Conservation (phyloP, 2,329 filamentous ascomycete genomes). For the Talaromyces sp. region DNA sequence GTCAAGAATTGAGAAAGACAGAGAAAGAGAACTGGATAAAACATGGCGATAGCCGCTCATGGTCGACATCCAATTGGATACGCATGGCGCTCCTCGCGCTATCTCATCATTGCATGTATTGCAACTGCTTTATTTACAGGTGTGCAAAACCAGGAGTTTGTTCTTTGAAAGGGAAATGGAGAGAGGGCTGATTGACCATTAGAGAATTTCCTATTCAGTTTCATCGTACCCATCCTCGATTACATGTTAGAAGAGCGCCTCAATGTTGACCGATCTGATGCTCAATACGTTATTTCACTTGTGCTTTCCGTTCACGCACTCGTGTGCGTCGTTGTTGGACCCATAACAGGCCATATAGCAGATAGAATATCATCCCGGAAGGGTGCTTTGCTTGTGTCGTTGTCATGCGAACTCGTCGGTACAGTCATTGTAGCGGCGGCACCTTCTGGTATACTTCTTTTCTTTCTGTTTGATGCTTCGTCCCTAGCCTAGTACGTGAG, state of each 20-base stretch:
- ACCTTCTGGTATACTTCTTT: slow-evolving; percentile 20
- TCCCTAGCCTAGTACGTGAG: not conserved
- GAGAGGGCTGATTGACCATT: not conserved
- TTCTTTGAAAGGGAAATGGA: too few species aligned
- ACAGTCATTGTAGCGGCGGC: slow-evolving; percentile 25
- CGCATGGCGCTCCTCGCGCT: slow-evolving; percentile 7
- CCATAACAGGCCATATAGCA: slow-evolving; percentile 23
- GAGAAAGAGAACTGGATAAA: not conserved
- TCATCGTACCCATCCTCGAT: slow-evolving; percentile 29
- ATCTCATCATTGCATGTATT: slow-evolving; percentile 11
- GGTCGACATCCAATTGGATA: not conserved
- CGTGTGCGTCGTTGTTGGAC: slow-evolving; percentile 20
- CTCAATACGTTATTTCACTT: slow-evolving; percentile 23
- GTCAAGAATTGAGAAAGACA: not conserved
- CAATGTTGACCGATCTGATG: slow-evolving; percentile 19
- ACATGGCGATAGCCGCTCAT: not conserved
- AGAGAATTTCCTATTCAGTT: slow-evolving; percentile 28
- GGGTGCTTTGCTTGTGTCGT: slow-evolving; percentile 22
- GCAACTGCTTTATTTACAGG: slow-evolving; percentile 12
- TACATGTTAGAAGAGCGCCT: slow-evolving; percentile 26
- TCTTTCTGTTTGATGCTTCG: not conserved
- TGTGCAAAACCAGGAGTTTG: not conserved
- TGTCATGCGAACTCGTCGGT: slow-evolving; percentile 23
- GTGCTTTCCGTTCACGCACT: slow-evolving; percentile 25
- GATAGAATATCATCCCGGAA: slow-evolving; percentile 21